A percentile compares a stretch with the other conserved stretches of the same genome.
These are phyloP conservation scores for Sclerotinia trifoliorum DNA, from an alignment of 2,329 filamentous ascomycete genomes.

Conservation along the genomic window DNA sequence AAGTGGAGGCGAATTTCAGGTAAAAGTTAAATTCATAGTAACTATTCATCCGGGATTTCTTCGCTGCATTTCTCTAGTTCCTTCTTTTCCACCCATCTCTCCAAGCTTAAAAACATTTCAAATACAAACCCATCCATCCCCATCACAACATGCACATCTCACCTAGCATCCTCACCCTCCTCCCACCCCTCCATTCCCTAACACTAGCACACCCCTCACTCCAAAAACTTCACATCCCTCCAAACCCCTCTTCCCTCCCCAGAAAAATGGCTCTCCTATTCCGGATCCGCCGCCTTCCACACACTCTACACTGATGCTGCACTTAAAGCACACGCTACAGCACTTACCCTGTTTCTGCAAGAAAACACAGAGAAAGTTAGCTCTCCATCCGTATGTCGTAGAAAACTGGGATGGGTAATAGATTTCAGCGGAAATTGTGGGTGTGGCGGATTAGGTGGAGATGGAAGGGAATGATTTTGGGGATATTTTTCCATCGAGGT, in stretches of 20 bases:
- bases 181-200: neutral
- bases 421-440: neutral
- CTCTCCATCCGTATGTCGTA: neutral
- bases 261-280: constrained; percentile 4
- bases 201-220: neutral
- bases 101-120: neutral
- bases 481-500: neutral
- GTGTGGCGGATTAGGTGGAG: neutral
- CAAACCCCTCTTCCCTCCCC: neutral
- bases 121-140: neutral
- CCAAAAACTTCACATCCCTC: neutral
- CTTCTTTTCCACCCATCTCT: too few relatives aligned
- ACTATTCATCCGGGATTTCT: neutral
- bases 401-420: neutral
- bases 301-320: neutral
- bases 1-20: neutral
- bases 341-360: neutral
- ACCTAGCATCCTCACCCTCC: neutral
- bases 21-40: neutral
- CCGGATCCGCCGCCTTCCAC: neutral
- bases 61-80: neutral
- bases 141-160: neutral
- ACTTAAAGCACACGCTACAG: constrained; percentile 2
- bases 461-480: constrained; percentile 3
- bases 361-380: neutral